These are phyloP conservation scores for Saposhnikovia divaricata DNA, from an alignment of 129 eudicot genomes.

Conservation along the genomic window DNA sequence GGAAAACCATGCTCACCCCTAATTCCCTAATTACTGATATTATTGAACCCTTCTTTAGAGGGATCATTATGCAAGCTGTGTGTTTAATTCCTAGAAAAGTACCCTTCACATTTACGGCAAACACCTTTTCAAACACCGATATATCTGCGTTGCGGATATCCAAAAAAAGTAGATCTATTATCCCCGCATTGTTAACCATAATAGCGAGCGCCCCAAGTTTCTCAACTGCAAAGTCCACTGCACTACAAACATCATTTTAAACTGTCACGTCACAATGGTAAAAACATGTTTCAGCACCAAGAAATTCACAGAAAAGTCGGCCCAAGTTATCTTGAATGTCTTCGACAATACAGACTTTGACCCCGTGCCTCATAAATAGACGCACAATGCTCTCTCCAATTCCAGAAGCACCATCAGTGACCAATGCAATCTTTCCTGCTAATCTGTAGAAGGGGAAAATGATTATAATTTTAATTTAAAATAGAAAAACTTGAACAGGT, in stretches of 20 bases:
- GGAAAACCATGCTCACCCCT: too few species aligned
- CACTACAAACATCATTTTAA: conserved; percentile 48
- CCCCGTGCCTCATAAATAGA: conserved; percentile 62
- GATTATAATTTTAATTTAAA: too few species aligned
- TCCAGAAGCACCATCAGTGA: conserved; percentile 89
- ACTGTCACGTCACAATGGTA: conserved; percentile 58
- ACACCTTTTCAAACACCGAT: conserved; percentile 50
- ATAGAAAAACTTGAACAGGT: too few species aligned
- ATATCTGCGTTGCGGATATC: conserved; percentile 55
- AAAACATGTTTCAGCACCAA: conserved; percentile 38
- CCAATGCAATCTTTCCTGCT: conserved; percentile 70
- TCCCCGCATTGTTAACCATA: too few species aligned
- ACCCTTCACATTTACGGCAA: conserved; percentile 73
- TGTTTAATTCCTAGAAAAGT: conserved; percentile 79
- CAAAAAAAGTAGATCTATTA: too few species aligned
- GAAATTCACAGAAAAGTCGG: conserved; percentile 34
- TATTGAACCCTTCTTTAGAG: conserved; percentile 56
- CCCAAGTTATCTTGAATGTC: conserved; percentile 58
- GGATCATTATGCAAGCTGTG: conserved; percentile 81
- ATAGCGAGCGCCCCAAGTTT: conserved; percentile 58
- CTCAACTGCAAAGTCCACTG: conserved; percentile 57
- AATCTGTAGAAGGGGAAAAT: conserved; percentile 32
- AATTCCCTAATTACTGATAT: conserved; percentile 46
- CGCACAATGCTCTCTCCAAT: conserved; percentile 88
- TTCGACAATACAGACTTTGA: conserved; percentile 59